Evolutionary conservation across 2,329 filamentous ascomycete genomes (phyloP).

Genomic region (Nigrograna mackinnonii): DNA sequence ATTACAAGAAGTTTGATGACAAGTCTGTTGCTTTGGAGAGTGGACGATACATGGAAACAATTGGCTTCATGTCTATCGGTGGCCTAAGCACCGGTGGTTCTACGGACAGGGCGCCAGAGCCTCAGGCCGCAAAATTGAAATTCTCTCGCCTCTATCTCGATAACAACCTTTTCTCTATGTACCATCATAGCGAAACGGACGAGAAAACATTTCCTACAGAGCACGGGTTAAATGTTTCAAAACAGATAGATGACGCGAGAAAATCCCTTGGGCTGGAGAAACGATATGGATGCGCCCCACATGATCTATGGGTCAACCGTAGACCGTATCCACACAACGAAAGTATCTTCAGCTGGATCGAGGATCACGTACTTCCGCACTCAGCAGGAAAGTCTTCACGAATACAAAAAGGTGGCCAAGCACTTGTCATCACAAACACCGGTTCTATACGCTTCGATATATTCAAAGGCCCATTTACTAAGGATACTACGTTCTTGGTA

Average conservation of each 20-base stretch:
- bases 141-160: slow-evolving; percentile 89
- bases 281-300: slow-evolving; percentile 80
- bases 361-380: slow-evolving; percentile 72
- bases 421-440: slow-evolving; percentile 81
- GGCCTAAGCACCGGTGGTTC: slow-evolving; percentile 57
- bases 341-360: slow-evolving; percentile 83
- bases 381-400: slow-evolving; percentile 54
- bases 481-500: slow-evolving; percentile 82
- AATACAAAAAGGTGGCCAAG: slow-evolving; percentile 58
- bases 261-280: slow-evolving; percentile 72
- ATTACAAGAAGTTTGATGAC: slow-evolving; percentile 78
- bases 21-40: slow-evolving; percentile 80
- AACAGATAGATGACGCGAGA: slow-evolving; percentile 70
- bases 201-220: slow-evolving; percentile 74
- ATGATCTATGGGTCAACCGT: slow-evolving; percentile 79
- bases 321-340: slow-evolving; percentile 71
- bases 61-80: slow-evolving; percentile 88
- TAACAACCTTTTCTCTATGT: slow-evolving; percentile 84
- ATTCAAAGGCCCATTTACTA: slow-evolving; percentile 88
- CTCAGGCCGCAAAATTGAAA: slow-evolving; percentile 44
- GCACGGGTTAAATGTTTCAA: slow-evolving; percentile 72
- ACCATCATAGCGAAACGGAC: slow-evolving; percentile 78
- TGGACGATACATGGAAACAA: slow-evolving; percentile 91
- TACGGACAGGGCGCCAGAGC: slow-evolving; percentile 19
- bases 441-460: slow-evolving; percentile 95